phyloP scores from a whole-genome alignment of 1,139 yeast genomes.

The Scheffersomyces illinoinensis region DNA sequence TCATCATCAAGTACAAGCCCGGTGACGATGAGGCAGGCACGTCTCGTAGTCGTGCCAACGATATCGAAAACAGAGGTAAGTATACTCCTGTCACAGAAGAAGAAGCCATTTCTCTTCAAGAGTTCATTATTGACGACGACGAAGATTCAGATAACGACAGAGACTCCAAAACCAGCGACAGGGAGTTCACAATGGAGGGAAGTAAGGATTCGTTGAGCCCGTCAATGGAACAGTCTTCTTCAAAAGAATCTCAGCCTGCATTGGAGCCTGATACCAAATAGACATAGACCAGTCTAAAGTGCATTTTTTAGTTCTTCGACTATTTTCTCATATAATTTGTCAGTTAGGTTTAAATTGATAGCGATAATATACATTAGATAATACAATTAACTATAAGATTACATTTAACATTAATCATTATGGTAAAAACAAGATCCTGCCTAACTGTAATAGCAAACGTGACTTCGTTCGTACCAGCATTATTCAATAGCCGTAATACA shows the following conservation, averaged over 20 bases:
- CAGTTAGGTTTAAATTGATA: background rate
- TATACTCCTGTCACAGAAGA: slow-evolving; percentile 8
- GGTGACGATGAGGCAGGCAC: slow-evolving; percentile 5
- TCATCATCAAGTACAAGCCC: slow-evolving; percentile 57
- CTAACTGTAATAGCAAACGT: too few species aligned
- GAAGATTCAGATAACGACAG: slow-evolving; percentile 11
- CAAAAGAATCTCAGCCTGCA: background rate
- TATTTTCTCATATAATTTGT: background rate
- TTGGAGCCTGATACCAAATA: background rate
- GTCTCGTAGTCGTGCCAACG: background rate
- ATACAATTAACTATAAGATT: background rate
- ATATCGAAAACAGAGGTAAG: slow-evolving; percentile 3
- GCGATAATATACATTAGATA: background rate
- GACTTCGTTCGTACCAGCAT: too few species aligned
- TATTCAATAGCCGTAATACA: too few species aligned
- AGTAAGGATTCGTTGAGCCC: background rate
- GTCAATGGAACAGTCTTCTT: background rate
- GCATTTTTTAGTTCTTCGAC: background rate
- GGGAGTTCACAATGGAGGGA: background rate
- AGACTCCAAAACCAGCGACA: background rate
- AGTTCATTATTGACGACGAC: slow-evolving; percentile 17
- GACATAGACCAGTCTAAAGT: background rate
- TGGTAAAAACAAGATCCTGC: too few species aligned
- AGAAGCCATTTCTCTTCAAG: slow-evolving; percentile 17
- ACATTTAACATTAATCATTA: background rate